Evolutionary conservation across 2,329 filamentous ascomycete species (phyloP).

Genomic region (Colletotrichum liaoningense): DNA sequence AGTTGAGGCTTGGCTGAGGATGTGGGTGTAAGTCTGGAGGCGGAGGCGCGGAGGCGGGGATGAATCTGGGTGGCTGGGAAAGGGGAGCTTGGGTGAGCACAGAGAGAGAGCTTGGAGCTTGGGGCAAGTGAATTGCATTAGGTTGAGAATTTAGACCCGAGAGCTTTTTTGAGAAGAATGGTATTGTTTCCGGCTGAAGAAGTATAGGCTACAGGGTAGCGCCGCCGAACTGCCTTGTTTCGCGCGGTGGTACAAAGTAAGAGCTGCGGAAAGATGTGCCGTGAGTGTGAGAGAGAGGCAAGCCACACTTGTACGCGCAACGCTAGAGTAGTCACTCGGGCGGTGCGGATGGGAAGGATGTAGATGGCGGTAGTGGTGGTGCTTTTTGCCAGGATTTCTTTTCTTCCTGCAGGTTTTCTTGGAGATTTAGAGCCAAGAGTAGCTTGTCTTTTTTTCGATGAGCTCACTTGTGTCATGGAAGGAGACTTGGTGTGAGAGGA

Average conservation of each 20-base stretch:
- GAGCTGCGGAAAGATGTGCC: background rate
- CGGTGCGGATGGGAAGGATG: background rate
- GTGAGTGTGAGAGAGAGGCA: background rate
- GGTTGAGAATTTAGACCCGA: background rate
- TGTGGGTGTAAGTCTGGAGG: background rate
- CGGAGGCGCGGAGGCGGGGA: background rate
- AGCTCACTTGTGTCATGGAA: background rate
- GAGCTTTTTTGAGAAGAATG: background rate
- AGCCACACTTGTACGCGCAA: constrained; percentile 4
- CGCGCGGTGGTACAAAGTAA: background rate
- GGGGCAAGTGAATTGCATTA: background rate
- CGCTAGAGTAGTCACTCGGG: background rate
- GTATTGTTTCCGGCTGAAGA: background rate
- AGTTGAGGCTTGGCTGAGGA: background rate
- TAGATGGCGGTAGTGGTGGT: background rate
- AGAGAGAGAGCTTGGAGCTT: background rate
- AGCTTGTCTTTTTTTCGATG: background rate
- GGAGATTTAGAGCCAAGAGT: background rate
- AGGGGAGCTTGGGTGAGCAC: background rate
- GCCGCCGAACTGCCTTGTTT: background rate
- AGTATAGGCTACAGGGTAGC: background rate
- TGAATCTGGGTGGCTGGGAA: background rate
- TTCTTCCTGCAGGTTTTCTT: background rate
- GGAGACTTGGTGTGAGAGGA: background rate
- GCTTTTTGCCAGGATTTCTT: background rate